phyloP scores from a whole-genome alignment of 352 stramenopile species.

The Ophiocytium majus region DNA sequence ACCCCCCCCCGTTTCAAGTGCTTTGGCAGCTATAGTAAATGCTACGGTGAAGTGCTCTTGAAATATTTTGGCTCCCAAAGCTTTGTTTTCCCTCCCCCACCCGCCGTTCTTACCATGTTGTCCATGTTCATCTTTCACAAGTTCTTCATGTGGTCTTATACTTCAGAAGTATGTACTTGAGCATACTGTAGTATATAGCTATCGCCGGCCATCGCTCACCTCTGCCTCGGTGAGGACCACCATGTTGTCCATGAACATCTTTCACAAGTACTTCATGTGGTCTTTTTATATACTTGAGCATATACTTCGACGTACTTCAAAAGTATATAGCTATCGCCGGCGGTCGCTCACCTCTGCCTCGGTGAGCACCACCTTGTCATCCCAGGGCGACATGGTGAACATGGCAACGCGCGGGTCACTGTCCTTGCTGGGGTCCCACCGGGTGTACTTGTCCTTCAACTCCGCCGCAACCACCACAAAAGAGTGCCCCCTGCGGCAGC shows the following conservation, averaged over 20 bases:
- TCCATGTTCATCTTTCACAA: too few relatives aligned
- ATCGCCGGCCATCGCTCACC: too few relatives aligned
- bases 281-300: not conserved
- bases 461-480: not conserved
- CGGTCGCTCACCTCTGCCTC: not conserved
- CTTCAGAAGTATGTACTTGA: not conserved
- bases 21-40: too few relatives aligned
- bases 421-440: not conserved
- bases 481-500: not conserved
- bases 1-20: too few relatives aligned
- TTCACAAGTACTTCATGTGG: too few relatives aligned
- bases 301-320: not conserved
- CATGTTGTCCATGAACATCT: too few relatives aligned
- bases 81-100: too few relatives aligned
- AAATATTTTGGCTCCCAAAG: too few relatives aligned
- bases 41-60: too few relatives aligned
- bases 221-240: not conserved
- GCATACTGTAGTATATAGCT: not conserved
- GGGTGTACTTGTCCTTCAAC: not conserved
- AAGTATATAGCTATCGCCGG: slow-evolving; percentile 1
- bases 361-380: not conserved
- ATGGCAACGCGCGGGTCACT: not conserved
- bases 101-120: too few relatives aligned
- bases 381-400: slow-evolving; percentile 19
- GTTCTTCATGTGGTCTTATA: too few relatives aligned